These are phyloP conservation scores for Cytospora piceae DNA, from an alignment of 2,329 filamentous ascomycete species.

Conservation along the genomic window DNA sequence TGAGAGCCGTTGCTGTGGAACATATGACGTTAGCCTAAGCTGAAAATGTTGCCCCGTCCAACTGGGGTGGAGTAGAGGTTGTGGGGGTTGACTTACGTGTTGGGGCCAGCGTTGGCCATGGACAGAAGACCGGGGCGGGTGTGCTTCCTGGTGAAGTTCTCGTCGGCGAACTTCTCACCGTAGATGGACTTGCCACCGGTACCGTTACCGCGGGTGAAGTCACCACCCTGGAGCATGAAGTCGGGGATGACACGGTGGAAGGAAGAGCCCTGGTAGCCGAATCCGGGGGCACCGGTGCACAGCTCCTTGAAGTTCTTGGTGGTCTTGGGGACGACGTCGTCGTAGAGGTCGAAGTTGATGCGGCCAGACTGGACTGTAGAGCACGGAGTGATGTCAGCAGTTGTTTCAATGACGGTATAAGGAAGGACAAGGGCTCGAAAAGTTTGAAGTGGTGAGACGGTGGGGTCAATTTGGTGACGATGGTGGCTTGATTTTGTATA, in stretches of 20 bases:
- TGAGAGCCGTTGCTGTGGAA: conserved; percentile 88
- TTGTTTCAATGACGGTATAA: not conserved
- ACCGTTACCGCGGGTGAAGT: conserved; percentile 90
- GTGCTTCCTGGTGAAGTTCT: conserved; percentile 86
- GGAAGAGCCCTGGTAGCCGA: conserved; percentile 79
- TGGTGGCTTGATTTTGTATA: conserved; percentile 2
- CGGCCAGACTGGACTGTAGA: conserved; percentile 71
- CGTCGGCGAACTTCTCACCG: conserved; percentile 90
- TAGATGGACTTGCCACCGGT: conserved; percentile 94
- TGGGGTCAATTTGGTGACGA: not conserved
- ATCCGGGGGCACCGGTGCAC: conserved; percentile 79
- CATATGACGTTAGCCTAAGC: conserved; percentile 7
- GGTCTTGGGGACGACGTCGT: conserved; percentile 87
- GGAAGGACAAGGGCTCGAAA: conserved; percentile 19
- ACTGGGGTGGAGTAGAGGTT: too few relatives aligned
- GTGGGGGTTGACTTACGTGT: conserved; percentile 66
- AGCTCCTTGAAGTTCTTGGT: conserved; percentile 82
- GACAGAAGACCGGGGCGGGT: conserved; percentile 77
- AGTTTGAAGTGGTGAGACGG: conserved; percentile 8
- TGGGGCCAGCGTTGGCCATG: conserved; percentile 94
- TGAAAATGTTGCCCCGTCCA: not conserved
- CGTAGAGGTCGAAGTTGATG: conserved; percentile 88
- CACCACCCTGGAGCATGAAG: conserved; percentile 96
- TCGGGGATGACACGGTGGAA: conserved; percentile 94
- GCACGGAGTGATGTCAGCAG: conserved; percentile 9